These are phyloP conservation scores for Suillus spraguei DNA, from an alignment of 768 basidiomycete genomes.

Conservation along the genomic window DNA sequence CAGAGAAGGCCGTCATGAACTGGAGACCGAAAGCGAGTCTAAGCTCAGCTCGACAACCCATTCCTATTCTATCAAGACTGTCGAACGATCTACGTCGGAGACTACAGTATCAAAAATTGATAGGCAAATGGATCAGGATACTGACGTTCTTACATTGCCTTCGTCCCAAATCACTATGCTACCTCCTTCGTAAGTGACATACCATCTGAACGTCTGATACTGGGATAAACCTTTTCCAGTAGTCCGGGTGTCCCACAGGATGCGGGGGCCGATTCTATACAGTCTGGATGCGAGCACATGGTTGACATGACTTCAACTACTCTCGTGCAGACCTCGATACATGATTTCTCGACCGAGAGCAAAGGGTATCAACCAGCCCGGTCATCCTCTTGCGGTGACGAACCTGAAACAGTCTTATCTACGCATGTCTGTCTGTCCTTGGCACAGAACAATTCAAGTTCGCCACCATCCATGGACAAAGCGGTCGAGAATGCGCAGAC, in stretches of 20 bases:
- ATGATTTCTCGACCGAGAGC: neutral
- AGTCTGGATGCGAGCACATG: neutral
- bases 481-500: neutral
- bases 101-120: neutral
- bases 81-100: neutral
- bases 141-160: neutral
- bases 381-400: neutral
- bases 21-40: neutral
- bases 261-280: neutral
- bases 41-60: neutral
- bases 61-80: neutral
- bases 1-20: neutral
- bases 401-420: neutral
- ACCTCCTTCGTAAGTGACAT: neutral
- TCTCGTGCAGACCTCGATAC: neutral
- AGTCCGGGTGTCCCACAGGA: neutral
- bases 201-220: neutral
- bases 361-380: neutral
- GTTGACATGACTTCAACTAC: neutral
- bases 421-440: neutral
- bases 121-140: neutral
- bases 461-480: neutral
- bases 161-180: neutral
- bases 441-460: neutral
- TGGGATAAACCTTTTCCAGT: neutral